Base-by-base conservation (phyloP, 202 grass and related monocot genomes). In the Eragrostis tef region DNA sequence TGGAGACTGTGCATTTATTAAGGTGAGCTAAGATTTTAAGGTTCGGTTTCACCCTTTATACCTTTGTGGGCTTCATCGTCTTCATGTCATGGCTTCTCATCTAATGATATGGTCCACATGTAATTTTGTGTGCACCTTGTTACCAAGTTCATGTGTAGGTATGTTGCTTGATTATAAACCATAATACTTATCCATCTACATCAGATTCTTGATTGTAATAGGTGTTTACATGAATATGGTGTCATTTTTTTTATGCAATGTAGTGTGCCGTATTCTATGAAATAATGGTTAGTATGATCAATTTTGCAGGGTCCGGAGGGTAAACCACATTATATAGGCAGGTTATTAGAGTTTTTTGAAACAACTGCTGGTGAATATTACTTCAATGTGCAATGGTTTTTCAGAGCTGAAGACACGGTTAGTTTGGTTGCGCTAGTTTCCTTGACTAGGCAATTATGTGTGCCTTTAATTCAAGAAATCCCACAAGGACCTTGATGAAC, bases 371-470 rank as follows among this genome's bases (percentile, higher is more conserved):
- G 88, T 71, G 64, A 86, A 75, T 57, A 48, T 84, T 98, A 94
- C 84, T 82, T 83, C 71, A 88, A 83, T 63, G 92, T 79, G 9
- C 94, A 98, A 63, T 98, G 94, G 94, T 94, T 98, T 87, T 98
- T 91, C 63, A 88, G 90, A 93, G 90, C 94, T 70, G 90, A 93
- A 91, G 94, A 98, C 84, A 98, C 94, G 43, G 94, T 98, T 67
- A 94, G 84, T 74, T 83, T 26, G 69, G 17, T 66, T 81, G 22
- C 59, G 16, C 53, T 79, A 48, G 11, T 56, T 56, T 58, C 54
- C 3, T 79, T 81, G 74, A 64, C 27, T 27, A 19, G 53, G 25
- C 75, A 26, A 63, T 27, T 79, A 61, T 26, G n/a, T 7, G 46
- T 75, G 9, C 60, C 6, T 88, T 50, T 64, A 24, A 76, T 64